phyloP scores from a whole-genome alignment of 2,329 filamentous ascomycete species.

The Claviceps sp. region DNA sequence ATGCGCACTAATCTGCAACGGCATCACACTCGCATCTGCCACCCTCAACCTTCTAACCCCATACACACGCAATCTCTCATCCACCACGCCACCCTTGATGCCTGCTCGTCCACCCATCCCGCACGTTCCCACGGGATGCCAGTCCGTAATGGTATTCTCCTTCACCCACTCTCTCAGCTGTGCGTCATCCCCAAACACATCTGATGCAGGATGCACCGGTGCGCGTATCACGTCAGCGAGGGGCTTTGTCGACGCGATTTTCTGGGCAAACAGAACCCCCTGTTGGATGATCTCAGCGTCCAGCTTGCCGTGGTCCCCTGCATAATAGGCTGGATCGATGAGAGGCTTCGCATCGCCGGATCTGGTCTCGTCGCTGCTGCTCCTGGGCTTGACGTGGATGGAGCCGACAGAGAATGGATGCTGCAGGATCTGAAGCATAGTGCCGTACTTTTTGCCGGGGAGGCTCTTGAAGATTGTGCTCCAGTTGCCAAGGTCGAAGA shows the following conservation, averaged over 20 bases:
- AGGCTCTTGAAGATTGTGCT: constrained; percentile 22
- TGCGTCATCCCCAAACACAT: constrained; percentile 7
- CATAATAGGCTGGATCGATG: constrained; percentile 30
- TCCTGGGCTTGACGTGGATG: constrained; percentile 27
- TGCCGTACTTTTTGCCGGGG: constrained; percentile 30
- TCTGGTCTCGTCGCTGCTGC: neutral
- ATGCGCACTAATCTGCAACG: constrained; percentile 15
- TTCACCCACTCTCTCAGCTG: constrained; percentile 14
- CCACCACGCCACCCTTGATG: constrained; percentile 17
- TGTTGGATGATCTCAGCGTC: constrained; percentile 30
- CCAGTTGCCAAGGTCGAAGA: constrained; percentile 36
- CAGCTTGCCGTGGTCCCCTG: constrained; percentile 22
- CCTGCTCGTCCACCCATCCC: constrained; percentile 18
- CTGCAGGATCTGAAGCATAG: constrained; percentile 35
- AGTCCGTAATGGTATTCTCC: constrained; percentile 17
- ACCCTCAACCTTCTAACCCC: constrained; percentile 12
- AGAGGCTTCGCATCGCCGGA: constrained; percentile 16
- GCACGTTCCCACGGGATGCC: constrained; percentile 27
- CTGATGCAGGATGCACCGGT: constrained; percentile 12
- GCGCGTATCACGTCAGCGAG: constrained; percentile 23
- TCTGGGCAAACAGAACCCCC: constrained; percentile 25
- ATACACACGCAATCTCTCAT: constrained; percentile 14
- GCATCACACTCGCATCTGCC: constrained; percentile 15
- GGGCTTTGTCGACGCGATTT: constrained; percentile 23
- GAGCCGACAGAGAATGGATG: constrained; percentile 36